Evolutionary conservation across 2,329 filamentous ascomycete species (phyloP), one percentile per base, ranked within the genome.

Genomic region (Hymenoscyphus albidus): DNA sequence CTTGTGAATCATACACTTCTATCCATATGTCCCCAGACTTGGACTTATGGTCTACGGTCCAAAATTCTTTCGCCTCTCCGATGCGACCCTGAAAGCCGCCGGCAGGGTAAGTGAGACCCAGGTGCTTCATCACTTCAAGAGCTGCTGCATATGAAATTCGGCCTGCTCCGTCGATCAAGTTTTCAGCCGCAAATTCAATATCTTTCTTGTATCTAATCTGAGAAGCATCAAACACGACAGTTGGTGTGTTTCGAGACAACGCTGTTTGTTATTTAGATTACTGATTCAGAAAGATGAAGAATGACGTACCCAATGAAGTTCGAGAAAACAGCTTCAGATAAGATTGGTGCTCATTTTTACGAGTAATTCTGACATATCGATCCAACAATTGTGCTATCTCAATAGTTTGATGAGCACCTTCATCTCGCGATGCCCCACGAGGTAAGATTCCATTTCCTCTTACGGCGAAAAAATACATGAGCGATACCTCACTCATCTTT

Each of bases 31-130:
- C 76, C 0, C 78, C 72, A 1, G 81, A 77, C 0, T 77, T 75
- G 32, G 83, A 80, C 0, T 78, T 71, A 0, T 80, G 78, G 68
- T 89, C 86, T 5, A 88, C 75, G 58, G 89, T 81, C 90, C 90
- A 93, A 68, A 93, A 80, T 0, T 91, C 91, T 74, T 94, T 94
- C 0, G 88, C 88, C 18, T 88, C 85, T 10, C 86, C 88, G 42
- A 93, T 83, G 0, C 91, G 83, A 1, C 80, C 90, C 74, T 94
- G 91, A 57, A 88, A 87, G 0, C 82, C 87, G 40, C 84, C 84
- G 0, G 89, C 89, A 0, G 84, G 73, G n/a, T 83, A 80, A 0
- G 73, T 69, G 0, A 88, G 75, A 0, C 82, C 82, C 9, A 90
- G 78, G 0, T 67, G 66, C 0, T 79, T 72, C 32, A 82, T 80